Evolutionary conservation across 2,329 filamentous ascomycete genomes (phyloP).

Genomic region (Fusarium chuoi): DNA sequence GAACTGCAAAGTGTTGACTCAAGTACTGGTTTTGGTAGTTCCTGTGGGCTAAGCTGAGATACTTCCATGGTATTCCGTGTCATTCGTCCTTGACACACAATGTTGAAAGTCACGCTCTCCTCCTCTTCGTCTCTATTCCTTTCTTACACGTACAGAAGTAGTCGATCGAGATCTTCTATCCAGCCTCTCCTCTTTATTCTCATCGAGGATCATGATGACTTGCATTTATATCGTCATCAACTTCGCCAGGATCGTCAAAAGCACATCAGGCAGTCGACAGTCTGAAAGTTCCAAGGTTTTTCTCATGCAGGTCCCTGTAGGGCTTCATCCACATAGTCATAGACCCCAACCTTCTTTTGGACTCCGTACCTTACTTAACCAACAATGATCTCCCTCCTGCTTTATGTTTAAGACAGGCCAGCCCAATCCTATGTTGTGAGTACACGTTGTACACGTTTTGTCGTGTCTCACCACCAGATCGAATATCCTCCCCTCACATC

Average conservation of each 20-base stretch:
- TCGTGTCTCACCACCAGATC: conserved; percentile 17
- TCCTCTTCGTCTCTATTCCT: not conserved
- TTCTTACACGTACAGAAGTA: not conserved
- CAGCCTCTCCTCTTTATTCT: not conserved
- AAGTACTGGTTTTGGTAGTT: not conserved
- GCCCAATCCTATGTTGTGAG: not conserved
- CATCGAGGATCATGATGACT: not conserved
- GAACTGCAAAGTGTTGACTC: not conserved
- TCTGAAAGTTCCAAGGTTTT: conserved; percentile 15
- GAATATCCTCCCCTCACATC: conserved; percentile 15
- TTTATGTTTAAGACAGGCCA: conserved; percentile 13
- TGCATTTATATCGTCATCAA: not conserved
- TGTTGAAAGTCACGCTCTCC: not conserved
- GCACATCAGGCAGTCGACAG: not conserved
- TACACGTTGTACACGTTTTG: conserved; percentile 18
- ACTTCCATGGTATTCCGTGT: not conserved
- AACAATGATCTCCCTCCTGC: not conserved
- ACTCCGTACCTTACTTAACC: not conserved
- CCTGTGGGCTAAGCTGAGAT: not conserved
- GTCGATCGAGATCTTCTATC: conserved; percentile 7
- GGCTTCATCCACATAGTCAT: conserved; percentile 12
- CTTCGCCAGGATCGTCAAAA: not conserved
- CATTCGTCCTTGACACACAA: not conserved
- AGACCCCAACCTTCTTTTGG: not conserved
- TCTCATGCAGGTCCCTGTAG: conserved; percentile 8